phyloP scores from a whole-genome alignment of 148 eudicot species.

The Polygonum aviculare region DNA sequence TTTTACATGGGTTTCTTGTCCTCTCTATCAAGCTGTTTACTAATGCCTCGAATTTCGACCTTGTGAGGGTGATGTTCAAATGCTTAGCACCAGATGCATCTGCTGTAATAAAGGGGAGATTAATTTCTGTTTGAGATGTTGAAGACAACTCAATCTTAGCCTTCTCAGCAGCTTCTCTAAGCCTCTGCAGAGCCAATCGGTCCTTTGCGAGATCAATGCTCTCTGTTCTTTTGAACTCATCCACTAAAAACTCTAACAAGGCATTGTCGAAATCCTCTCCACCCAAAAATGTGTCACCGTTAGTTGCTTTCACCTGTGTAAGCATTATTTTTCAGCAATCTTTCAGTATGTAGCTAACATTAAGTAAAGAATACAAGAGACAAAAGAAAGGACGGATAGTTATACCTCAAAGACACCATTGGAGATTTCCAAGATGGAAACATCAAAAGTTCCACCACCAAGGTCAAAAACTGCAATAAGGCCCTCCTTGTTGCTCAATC shows the following conservation, averaged over 20 bases:
- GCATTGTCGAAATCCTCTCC: slow-evolving; percentile 96
- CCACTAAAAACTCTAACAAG: slow-evolving; percentile 63
- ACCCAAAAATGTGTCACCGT: slow-evolving; percentile 96
- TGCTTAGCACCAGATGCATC: slow-evolving; percentile 93
- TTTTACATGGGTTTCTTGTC: slow-evolving; percentile 70
- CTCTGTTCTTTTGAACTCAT: slow-evolving; percentile 76
- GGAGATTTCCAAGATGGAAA: slow-evolving; percentile 88
- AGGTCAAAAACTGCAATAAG: slow-evolving; percentile 94
- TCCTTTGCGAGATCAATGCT: slow-evolving; percentile 61
- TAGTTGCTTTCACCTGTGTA: slow-evolving; percentile 89
- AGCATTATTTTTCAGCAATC: not conserved
- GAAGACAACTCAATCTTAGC: slow-evolving; percentile 94
- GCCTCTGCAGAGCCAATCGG: slow-evolving; percentile 84
- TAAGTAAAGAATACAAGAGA: not conserved
- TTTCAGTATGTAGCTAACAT: not conserved
- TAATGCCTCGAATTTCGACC: slow-evolving; percentile 82
- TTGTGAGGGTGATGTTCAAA: slow-evolving; percentile 78
- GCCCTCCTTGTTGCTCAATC: slow-evolving; percentile 88
- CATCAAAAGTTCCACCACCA: slow-evolving; percentile 99
- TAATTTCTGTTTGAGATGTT: slow-evolving; percentile 88
- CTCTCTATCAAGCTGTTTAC: slow-evolving; percentile 78
- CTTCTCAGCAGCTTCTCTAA: slow-evolving; percentile 92
- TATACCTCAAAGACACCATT: slow-evolving; percentile 94
- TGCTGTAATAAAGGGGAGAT: slow-evolving; percentile 84
- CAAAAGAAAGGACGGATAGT: not conserved